Evolutionary conservation across 2,329 filamentous ascomycete genomes (phyloP).

Genomic region (Chlorencoelia australis): DNA sequence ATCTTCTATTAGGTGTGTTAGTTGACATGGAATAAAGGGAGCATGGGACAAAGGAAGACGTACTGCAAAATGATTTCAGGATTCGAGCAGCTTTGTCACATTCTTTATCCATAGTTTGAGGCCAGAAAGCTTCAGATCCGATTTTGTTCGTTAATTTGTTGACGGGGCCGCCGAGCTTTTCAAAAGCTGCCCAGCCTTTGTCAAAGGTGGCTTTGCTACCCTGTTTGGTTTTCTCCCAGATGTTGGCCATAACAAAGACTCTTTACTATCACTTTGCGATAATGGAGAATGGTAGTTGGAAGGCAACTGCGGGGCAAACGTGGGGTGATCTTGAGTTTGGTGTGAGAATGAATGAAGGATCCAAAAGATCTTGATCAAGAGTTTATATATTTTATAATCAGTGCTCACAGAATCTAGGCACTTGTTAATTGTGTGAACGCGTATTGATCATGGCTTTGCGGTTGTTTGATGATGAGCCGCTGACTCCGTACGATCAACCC

Average conservation of each 20-base stretch:
- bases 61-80: conserved; percentile 81
- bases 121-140: conserved; percentile 76
- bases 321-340: too few relatives aligned
- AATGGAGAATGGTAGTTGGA: too few relatives aligned
- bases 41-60: conserved; percentile 30
- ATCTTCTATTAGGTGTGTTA: conserved; percentile 39
- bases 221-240: conserved; percentile 6
- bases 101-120: conserved; percentile 75
- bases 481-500: too few relatives aligned
- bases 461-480: too few relatives aligned
- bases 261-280: too few relatives aligned
- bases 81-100: conserved; percentile 87
- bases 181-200: conserved; percentile 8
- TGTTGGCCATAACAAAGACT: conserved; percentile 1
- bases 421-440: too few relatives aligned
- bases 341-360: too few relatives aligned
- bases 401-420: too few relatives aligned
- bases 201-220: conserved; percentile 8
- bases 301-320: too few relatives aligned
- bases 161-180: conserved; percentile 51
- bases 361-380: too few relatives aligned
- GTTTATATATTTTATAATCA: too few relatives aligned
- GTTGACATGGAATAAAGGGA: conserved; percentile 20
- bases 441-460: too few relatives aligned
- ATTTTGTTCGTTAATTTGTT: conserved; percentile 75